A percentile compares a stretch with the other conserved stretches of the same genome.
Conservation (phyloP, 1,284 basidiomycete genomes). For the Trametes pubescens region DNA sequence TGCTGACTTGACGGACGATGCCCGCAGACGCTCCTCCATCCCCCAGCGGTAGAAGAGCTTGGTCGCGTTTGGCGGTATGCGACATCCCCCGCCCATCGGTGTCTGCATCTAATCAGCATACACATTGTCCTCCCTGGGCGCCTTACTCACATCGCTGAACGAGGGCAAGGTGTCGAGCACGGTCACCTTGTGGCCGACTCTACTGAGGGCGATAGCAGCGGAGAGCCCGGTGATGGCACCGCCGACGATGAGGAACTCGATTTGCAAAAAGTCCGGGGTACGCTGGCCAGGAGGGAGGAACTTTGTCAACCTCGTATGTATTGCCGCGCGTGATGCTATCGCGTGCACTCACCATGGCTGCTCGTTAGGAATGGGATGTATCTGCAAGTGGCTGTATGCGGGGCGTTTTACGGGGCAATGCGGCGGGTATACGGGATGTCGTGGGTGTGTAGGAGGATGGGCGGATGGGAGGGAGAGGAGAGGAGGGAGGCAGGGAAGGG, state of each 20-base stretch:
- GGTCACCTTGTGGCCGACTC: slow-evolving; percentile 44
- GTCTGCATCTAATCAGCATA: slow-evolving; percentile 23
- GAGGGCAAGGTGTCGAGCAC: slow-evolving; percentile 37
- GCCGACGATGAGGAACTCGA: slow-evolving; percentile 45
- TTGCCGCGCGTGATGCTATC: not conserved
- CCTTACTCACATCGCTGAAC: slow-evolving; percentile 31
- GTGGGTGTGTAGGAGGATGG: not conserved
- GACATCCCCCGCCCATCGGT: slow-evolving; percentile 33
- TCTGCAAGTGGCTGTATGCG: not conserved
- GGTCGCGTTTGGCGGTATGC: slow-evolving; percentile 41
- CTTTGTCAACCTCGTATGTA: not conserved
- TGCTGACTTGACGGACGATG: slow-evolving; percentile 23
- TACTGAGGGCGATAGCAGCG: slow-evolving; percentile 39
- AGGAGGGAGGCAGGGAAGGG: not conserved
- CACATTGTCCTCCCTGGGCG: too few species aligned
- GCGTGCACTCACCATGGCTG: slow-evolving; percentile 10
- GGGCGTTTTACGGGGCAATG: not conserved
- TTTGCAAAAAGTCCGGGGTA: slow-evolving; percentile 29
- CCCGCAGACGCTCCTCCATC: slow-evolving; percentile 36
- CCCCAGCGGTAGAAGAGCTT: slow-evolving; percentile 43
- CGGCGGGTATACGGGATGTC: not conserved
- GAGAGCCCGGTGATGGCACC: slow-evolving; percentile 42
- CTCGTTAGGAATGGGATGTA: not conserved
- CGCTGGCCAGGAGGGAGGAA: slow-evolving; percentile 2
- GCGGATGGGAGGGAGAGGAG: not conserved